Evolutionary conservation across 192 early-diverging fungal species (phyloP), one percentile per base, ranked within the genome.

Genomic region (Lobosporangium transversale): DNA sequence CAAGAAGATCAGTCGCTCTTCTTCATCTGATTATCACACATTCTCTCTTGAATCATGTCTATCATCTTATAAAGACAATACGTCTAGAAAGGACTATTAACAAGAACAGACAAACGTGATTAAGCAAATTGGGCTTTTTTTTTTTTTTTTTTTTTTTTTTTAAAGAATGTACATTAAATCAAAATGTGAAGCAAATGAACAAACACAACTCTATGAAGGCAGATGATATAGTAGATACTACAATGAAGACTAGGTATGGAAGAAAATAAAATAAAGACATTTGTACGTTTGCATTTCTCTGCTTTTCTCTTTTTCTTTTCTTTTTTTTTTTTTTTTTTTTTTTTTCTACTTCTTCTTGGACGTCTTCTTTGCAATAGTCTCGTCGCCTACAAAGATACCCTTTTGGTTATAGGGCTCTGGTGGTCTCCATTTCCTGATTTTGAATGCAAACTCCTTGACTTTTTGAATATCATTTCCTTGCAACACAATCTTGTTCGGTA

Each of bases 351-450:
- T 92, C 87, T 97, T 99, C 88, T 97, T 99, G 67, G 93, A 92
- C 55, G 93, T 94, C 91, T 97, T 99, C 88, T 98, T 98, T 78
- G 92, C 93, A 75, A 99, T 99, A 7, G 96, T 98, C 84, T 99
- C 95, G 70, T 96, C 95, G 31, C 93, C 92, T 55, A 99, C 90
- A 87, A 99, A 99, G 43, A 98, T 95, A 62, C 98, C 98, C 87
- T 99, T 99, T 80, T 97, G 96, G 84, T 99, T 99, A 68, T 98
- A 99, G 33, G 97, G 97, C 84, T 99, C 97, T 32, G 97, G 97
- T 66, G 87, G 89, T 81, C 94, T 89, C 89, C 92, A 94, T 68
- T 88, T 86, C 54, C 94, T 86, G 60, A 99, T 93, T 68, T 90
- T 91, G 42, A 95, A 94, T 5, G 97, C 97, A 80, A 97, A 94